A percentile compares a stretch with the other conserved stretches of the same genome.
Evolutionary conservation across 495 filamentous ascomycete species (phyloP).

Genomic region (Talaromyces borbonicus): DNA sequence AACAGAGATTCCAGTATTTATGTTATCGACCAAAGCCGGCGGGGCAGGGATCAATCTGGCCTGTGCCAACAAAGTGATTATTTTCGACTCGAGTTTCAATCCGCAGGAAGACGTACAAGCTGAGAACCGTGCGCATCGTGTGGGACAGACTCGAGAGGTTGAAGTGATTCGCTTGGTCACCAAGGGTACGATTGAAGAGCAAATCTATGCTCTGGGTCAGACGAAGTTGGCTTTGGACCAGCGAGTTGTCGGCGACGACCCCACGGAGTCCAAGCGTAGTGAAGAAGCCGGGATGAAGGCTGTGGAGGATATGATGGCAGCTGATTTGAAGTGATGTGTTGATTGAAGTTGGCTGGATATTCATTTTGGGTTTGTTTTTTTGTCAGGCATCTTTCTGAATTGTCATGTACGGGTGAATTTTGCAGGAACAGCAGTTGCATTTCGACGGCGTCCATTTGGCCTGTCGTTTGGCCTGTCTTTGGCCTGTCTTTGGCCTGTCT

Average conservation of each 20-base stretch:
- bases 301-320: constrained; percentile 54
- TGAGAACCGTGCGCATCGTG: constrained; percentile 90
- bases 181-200: constrained; percentile 79
- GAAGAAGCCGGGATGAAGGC: constrained; percentile 50
- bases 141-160: constrained; percentile 82
- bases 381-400: background rate
- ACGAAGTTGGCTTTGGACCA: constrained; percentile 90
- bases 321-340: constrained; percentile 14
- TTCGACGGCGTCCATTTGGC: no score
- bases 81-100: constrained; percentile 93
- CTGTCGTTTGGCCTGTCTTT: no score
- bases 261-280: constrained; percentile 34
- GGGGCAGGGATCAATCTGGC: constrained; percentile 93
- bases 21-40: constrained; percentile 86
- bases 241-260: constrained; percentile 59
- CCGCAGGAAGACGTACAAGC: constrained; percentile 95
- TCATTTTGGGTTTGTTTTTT: background rate
- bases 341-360: background rate
- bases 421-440: background rate
- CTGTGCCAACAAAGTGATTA: constrained; percentile 92
- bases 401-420: background rate
- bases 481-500: no score
- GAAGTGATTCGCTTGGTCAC: constrained; percentile 80
- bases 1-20: constrained; percentile 73
- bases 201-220: constrained; percentile 79